Conservation (phyloP, 257 asterid species). For the Eustoma russellianum region DNA sequence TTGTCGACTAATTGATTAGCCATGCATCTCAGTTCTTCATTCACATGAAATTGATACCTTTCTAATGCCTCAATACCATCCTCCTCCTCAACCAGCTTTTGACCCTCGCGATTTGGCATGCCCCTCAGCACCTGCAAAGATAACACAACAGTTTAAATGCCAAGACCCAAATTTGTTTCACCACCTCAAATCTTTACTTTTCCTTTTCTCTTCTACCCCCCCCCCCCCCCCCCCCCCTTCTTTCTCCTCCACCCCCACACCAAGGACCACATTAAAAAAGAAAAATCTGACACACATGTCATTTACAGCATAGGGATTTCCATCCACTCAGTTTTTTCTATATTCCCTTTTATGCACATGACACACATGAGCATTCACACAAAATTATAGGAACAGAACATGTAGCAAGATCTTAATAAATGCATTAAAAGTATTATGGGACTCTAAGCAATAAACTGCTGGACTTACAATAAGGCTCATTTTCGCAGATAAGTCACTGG, state of each 20-base stretch:
- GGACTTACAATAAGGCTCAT: neutral
- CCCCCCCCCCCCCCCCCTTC: neutral
- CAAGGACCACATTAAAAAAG: too few relatives aligned
- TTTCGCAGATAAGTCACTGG: neutral
- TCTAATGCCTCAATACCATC: slow-evolving; percentile 99
- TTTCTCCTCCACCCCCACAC: too few relatives aligned
- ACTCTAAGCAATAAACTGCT: neutral
- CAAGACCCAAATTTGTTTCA: neutral
- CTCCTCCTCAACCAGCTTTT: slow-evolving; percentile 71
- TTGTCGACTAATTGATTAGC: slow-evolving; percentile 71
- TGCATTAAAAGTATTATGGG: neutral
- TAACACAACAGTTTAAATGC: neutral
- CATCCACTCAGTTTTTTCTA: too few relatives aligned
- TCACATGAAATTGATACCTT: slow-evolving; percentile 84
- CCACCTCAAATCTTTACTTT: neutral
- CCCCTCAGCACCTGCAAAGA: slow-evolving; percentile 77
- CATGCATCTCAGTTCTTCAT: slow-evolving; percentile 72
- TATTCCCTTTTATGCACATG: too few relatives aligned
- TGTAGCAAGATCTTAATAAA: neutral
- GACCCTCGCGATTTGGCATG: slow-evolving; percentile 74
- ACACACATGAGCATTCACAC: too few relatives aligned
- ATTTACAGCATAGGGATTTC: too few relatives aligned
- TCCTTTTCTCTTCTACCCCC: neutral
- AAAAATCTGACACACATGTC: too few relatives aligned
- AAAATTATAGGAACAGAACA: too few relatives aligned